phyloP scores from a whole-genome alignment of 495 filamentous ascomycete genomes.

The Lepidopterella palustris region DNA sequence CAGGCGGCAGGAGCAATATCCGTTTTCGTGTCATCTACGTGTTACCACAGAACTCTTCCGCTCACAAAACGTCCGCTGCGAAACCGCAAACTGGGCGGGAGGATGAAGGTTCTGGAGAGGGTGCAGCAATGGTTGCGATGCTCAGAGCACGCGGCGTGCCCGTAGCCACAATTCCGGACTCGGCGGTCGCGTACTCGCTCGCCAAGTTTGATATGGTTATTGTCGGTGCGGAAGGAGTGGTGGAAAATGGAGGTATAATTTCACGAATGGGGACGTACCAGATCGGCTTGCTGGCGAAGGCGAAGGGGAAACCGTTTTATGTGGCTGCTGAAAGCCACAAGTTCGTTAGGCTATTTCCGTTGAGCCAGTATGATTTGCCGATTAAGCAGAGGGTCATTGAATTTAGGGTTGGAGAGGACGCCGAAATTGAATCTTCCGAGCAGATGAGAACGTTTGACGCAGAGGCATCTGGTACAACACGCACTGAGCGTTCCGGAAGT shows the following conservation, averaged over 20 bases:
- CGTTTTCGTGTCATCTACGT: constrained; percentile 86
- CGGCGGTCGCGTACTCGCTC: constrained; percentile 79
- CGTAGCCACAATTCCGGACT: constrained; percentile 75
- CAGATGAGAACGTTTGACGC: constrained; percentile 23
- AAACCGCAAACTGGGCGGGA: constrained; percentile 32
- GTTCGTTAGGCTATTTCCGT: constrained; percentile 74
- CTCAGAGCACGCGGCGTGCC: constrained; percentile 67
- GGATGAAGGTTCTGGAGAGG: constrained; percentile 39
- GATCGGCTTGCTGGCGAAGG: constrained; percentile 74
- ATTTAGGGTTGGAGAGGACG: constrained; percentile 46
- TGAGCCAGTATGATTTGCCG: constrained; percentile 70
- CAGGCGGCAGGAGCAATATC: constrained; percentile 43
- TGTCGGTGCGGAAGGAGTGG: constrained; percentile 89
- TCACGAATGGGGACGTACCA: constrained; percentile 87
- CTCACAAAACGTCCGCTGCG: constrained; percentile 22
- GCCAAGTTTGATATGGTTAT: constrained; percentile 74
- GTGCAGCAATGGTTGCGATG: constrained; percentile 56
- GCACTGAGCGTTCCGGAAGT: constrained; percentile 19
- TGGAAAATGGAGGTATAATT: constrained; percentile 89
- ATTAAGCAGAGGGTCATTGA: constrained; percentile 69
- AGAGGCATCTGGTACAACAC: constrained; percentile 8
- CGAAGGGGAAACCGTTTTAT: constrained; percentile 73
- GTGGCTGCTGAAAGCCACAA: constrained; percentile 95
- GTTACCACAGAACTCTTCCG: constrained; percentile 35
- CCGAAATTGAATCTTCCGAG: constrained; percentile 5